Base-by-base conservation (phyloP, 2,329 filamentous ascomycete genomes). In the Calonectria pauciramosa region DNA sequence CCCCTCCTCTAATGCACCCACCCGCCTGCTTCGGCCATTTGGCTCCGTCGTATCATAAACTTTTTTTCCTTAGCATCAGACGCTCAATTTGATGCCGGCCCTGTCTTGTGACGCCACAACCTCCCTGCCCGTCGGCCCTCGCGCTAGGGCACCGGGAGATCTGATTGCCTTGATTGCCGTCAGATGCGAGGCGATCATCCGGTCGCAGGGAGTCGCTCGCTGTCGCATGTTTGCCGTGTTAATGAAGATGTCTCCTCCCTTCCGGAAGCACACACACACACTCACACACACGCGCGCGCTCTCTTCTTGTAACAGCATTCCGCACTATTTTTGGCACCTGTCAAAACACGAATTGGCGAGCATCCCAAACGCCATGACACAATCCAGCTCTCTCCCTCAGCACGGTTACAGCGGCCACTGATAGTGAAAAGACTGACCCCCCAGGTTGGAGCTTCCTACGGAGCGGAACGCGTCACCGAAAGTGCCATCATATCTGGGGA, bases 401-500 rank as follows among this genome's bases (percentile, higher is more conserved):
- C 16, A 47, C 6, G 20, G 20, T 47, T 47, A 9, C 41, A 47
- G 11, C 44, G 1, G 44, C 8, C 3, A 13, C 44, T 23, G 18
- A n/a, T 11, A 5, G n/a, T 23, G 23, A 30, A 30, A 52, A 52
- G 8, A 56, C 26, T 47, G 30, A 36, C 56, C 28, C 54, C 34
- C 56, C 56, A 16, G 34, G 13, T 60, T 44, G 13, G 38, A 63
- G 20, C 56, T 28, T 34, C 23, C 4, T n/a, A 32, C 51, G 20
- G 16, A 8, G 41, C 34, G 36, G 3, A 63, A 63, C 56, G 56
- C 56, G 56, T 63, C 56, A 63, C 56, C 34, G 34, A 41, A 63
- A 41, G 56, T 41, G 34, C 56, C 56, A 63, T 41, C 4, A 63
- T 63, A 63, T 63, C 56, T 63, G 56, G 56, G 56, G 56, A 41